Conservation (phyloP, 2,329 filamentous ascomycete species). For the Catunica adiposa region DNA sequence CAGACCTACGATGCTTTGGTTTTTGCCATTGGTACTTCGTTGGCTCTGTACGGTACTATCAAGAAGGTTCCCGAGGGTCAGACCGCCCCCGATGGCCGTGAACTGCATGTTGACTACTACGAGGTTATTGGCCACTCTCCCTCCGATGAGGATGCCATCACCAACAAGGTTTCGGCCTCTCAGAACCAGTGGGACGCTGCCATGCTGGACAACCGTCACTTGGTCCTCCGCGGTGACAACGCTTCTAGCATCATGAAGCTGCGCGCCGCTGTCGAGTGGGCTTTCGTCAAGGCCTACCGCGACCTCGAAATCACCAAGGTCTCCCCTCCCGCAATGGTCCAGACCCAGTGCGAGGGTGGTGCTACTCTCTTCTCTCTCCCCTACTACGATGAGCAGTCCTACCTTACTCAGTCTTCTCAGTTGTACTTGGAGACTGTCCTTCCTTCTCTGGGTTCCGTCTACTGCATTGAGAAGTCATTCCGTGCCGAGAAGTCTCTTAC, state of each 20-base stretch:
- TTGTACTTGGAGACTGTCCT: conserved; percentile 93
- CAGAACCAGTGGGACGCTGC: conserved; percentile 39
- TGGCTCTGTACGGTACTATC: conserved; percentile 72
- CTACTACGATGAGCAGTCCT: conserved; percentile 81
- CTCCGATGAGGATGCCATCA: conserved; percentile 78
- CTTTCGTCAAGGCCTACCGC: conserved; percentile 65
- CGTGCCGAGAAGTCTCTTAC: conserved; percentile 93
- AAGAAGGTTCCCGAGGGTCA: conserved; percentile 61
- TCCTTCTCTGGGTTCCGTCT: conserved; percentile 81
- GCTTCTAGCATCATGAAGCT: conserved; percentile 79
- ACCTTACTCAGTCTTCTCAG: conserved; percentile 91
- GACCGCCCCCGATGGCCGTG: conserved; percentile 66
- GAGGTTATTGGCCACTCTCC: conserved; percentile 63
- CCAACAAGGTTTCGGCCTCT: conserved; percentile 46
- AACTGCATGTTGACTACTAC: conserved; percentile 84
- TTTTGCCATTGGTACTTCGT: conserved; percentile 72
- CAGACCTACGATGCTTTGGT: conserved; percentile 86
- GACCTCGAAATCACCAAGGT: conserved; percentile 68
- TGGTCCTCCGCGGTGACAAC: conserved; percentile 70
- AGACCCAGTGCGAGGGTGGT: conserved; percentile 88
- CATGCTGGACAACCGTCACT: conserved; percentile 67
- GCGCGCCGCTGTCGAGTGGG: conserved; percentile 61
- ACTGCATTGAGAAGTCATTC: conserved; percentile 98
- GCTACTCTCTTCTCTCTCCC: conserved; percentile 78
- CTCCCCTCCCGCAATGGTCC: conserved; percentile 76